phyloP scores from a whole-genome alignment of 2,329 filamentous ascomycete species.

The Acarospora socialis region DNA sequence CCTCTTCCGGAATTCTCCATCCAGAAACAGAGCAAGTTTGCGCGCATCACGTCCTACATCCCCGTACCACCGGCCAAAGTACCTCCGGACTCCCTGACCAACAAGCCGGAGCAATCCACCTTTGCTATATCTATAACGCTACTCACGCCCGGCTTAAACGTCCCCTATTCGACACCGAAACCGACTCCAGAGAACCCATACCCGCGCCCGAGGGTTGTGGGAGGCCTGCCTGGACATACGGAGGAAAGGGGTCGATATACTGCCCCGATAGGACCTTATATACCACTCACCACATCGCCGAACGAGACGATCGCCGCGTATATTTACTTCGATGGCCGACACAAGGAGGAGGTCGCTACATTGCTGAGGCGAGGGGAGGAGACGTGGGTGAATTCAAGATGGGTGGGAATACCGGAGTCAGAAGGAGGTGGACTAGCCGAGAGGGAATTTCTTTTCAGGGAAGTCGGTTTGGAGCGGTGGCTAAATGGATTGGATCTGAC shows the following conservation, averaged over 20 bases:
- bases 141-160: slow-evolving; percentile 71
- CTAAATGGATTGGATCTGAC: slow-evolving; percentile 92
- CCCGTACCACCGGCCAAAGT: slow-evolving; percentile 82
- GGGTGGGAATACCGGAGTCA: slow-evolving; percentile 83
- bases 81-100: slow-evolving; percentile 45
- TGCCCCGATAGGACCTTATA: slow-evolving; percentile 63
- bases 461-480: slow-evolving; percentile 92
- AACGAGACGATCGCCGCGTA: slow-evolving; percentile 98
- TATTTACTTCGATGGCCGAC: slow-evolving; percentile 93
- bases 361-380: slow-evolving; percentile 84
- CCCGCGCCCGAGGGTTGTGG: slow-evolving; percentile 70
- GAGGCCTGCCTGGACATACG: slow-evolving; percentile 45
- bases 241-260: slow-evolving; percentile 38
- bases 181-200: slow-evolving; percentile 60
- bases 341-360: slow-evolving; percentile 94
- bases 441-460: slow-evolving; percentile 90
- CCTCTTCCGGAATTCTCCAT: slow-evolving; percentile 88
- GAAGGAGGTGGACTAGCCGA: slow-evolving; percentile 92
- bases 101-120: slow-evolving; percentile 79
- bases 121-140: slow-evolving; percentile 98
- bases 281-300: slow-evolving; percentile 78
- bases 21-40: slow-evolving; percentile 80
- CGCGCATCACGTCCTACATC: slow-evolving; percentile 93
- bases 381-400: slow-evolving; percentile 97
- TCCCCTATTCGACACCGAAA: slow-evolving; percentile 86